Evolutionary conservation across 2,329 filamentous ascomycete species (phyloP), one percentile per base, ranked within the genome.

Genomic region (Aspergillus pseudoglaucus): DNA sequence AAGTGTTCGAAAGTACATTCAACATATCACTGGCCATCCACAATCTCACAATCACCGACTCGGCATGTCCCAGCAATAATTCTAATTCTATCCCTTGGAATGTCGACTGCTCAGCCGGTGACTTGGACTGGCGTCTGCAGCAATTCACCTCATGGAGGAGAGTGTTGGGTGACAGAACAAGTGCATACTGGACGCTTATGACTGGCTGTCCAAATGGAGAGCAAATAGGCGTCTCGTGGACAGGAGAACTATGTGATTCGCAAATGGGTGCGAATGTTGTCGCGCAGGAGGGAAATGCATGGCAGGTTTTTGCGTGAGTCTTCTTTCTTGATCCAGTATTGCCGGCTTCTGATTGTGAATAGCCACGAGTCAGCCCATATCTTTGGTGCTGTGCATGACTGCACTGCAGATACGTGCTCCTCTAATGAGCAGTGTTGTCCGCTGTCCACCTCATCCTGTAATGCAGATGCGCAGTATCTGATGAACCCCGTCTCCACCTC

Each of bases 381-480:
- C 0, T 97, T 95, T 66, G 91, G 91, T 40, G 93, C 91, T 4
- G 89, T 96, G 7, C 93, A 98, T 68, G 93, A 98, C 69, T 98
- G 93, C 68, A 86, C 82, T 2, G 64, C 74, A 0, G 53, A 69
- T 14, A 79, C 85, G 2, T 97, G 91, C 64, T 59, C 62, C 6
- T 75, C 70, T 47, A 73, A 80, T 1, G 81, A 83, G 38, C 78
- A 83, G 62, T 98, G 93, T 67, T 98, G 93, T 59, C 93, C 90
- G 0, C 74, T 95, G 6, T 86, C 77, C 57, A 61, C 73, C 7
- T 66, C 52, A 38, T 76, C 72, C 0, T 98, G 93, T 66, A 76
- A 94, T 66, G 93, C 93, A 20, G 73, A 77, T 39, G 84, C 81
- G n/a, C 69, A 78, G 50, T 98, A 83, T 70, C 89, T 98, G 68